These are phyloP conservation scores for Saturnispora dispora DNA, from an alignment of 805 yeast species.

Conservation along the genomic window DNA sequence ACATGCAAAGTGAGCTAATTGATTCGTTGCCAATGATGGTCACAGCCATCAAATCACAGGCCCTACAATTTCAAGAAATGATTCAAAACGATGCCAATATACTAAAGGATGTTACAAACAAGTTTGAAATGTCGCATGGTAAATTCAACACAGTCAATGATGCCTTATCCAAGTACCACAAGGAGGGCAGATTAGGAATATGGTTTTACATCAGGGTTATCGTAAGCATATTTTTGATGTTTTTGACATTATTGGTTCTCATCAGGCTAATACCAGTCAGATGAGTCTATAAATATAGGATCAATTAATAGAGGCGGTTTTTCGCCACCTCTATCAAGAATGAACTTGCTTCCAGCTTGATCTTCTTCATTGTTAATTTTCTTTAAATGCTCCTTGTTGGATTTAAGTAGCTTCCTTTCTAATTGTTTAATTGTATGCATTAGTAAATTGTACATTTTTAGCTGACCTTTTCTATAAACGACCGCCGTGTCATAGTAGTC, in stretches of 20 bases:
- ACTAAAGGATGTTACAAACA: constrained; percentile 27
- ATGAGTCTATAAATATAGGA: constrained; percentile 9
- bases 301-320: constrained; percentile 3
- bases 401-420: constrained; percentile 34
- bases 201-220: constrained; percentile 27
- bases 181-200: constrained; percentile 25
- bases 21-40: constrained; percentile 28
- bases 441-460: constrained; percentile 29
- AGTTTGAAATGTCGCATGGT: constrained; percentile 25
- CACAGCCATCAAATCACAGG: constrained; percentile 23
- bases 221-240: constrained; percentile 17
- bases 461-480: constrained; percentile 35
- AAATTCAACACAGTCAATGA: constrained; percentile 22
- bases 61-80: constrained; percentile 26
- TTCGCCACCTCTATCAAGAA: neutral
- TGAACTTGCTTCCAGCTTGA: neutral
- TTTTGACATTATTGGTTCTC: constrained; percentile 21
- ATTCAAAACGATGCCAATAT: constrained; percentile 26
- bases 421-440: constrained; percentile 31
- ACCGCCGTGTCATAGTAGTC: constrained; percentile 21
- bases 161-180: constrained; percentile 24
- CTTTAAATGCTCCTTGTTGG: constrained; percentile 19
- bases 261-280: constrained; percentile 29
- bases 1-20: constrained; percentile 26
- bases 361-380: constrained; percentile 17